Base-by-base conservation (phyloP, 2,329 filamentous ascomycete species). In the Pyrenophora seminiperda region DNA sequence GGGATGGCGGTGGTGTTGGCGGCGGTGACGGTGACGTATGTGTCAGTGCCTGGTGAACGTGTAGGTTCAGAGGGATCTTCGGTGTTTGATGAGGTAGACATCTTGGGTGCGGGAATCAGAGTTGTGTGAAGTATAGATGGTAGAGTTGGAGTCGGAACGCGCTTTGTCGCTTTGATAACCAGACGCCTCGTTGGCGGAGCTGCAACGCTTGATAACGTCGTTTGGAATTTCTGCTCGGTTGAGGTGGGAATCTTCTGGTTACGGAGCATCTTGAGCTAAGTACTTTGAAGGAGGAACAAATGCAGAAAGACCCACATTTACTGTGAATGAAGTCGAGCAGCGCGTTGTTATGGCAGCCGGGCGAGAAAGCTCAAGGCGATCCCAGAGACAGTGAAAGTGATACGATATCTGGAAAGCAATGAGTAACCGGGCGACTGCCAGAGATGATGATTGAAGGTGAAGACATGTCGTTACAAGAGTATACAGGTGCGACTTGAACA, bases 91-190 rank as follows among this genome's bases (percentile, higher is more conserved):
- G 27, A 13, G 6, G 31, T 45, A 19, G 48, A 10, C 41, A 58
- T 57, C 27, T 19, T 42, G n/a, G 18, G 32, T 17, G 4, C 24
- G 18, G 47, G 34, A 7, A 13, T 41, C 32, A 5, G 34, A 15
- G 4, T 50, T 30, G 6, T 43, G 40, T 24, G 50, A 48, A 2
- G 50, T 56, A 22, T 45, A 56, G 42, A 50, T 41, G 11, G 48
- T 43, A 17, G 47, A n/a, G 36, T 36, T 18, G 4, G 18, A n/a
- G 20, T 13, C 29, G 40, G 17, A 37, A 32, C 15, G 41, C 18
- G 22, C 32, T 47, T 19, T 7, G 3, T 41, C 34, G 27, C 30
- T 24, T 14, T 27, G 27, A 15, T 32, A 18, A 32, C 33, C 7
- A 13, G 6, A 30, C 11, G 18, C n/a, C 30, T 34, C 33, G 27